Evolutionary conservation across 805 yeast genomes (phyloP).

Genomic region (Candida hungchunana): DNA sequence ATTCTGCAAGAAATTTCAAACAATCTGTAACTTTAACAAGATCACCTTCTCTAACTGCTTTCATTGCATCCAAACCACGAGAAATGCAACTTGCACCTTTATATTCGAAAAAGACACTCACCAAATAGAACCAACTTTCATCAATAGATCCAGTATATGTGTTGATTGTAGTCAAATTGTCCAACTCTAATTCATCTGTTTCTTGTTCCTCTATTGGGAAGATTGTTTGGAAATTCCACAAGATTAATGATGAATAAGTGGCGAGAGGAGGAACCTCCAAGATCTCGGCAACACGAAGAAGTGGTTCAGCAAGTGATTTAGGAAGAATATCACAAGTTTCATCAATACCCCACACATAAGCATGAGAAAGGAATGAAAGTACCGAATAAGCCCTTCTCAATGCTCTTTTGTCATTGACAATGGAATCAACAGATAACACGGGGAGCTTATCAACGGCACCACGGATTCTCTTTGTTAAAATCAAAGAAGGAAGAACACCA

Average conservation of each 20-base stretch:
- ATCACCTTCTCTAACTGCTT: conserved; percentile 47
- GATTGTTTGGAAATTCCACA: conserved; percentile 80
- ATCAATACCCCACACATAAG: conserved; percentile 83
- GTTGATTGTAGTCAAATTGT: conserved; percentile 69
- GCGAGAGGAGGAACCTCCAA: conserved; percentile 82
- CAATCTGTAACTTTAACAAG: conserved; percentile 36
- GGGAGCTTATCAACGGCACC: conserved; percentile 62
- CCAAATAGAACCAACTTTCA: conserved; percentile 91
- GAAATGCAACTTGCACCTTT: conserved; percentile 70
- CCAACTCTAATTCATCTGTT: conserved; percentile 47
- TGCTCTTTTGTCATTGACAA: conserved; percentile 38
- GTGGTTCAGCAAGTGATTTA: conserved; percentile 62
- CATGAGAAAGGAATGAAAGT: conserved; percentile 78
- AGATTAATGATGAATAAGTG: conserved; percentile 80
- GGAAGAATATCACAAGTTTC: conserved; percentile 64
- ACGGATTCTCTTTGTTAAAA: conserved; percentile 62
- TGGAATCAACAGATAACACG: conserved; percentile 44
- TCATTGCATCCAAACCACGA: conserved; percentile 64
- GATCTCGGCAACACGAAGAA: conserved; percentile 50
- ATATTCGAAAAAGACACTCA: conserved; percentile 81
- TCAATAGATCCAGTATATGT: conserved; percentile 90
- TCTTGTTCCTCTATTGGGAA: conserved; percentile 35
- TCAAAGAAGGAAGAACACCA: conserved; percentile 63
- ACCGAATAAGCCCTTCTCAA: conserved; percentile 78
- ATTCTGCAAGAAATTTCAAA: conserved; percentile 66